Percentiles rank a stretch among this genome's conserved stretches.
phyloP scores from a whole-genome alignment of 2,329 filamentous ascomycete genomes.

The Neoascochyta sp. region DNA sequence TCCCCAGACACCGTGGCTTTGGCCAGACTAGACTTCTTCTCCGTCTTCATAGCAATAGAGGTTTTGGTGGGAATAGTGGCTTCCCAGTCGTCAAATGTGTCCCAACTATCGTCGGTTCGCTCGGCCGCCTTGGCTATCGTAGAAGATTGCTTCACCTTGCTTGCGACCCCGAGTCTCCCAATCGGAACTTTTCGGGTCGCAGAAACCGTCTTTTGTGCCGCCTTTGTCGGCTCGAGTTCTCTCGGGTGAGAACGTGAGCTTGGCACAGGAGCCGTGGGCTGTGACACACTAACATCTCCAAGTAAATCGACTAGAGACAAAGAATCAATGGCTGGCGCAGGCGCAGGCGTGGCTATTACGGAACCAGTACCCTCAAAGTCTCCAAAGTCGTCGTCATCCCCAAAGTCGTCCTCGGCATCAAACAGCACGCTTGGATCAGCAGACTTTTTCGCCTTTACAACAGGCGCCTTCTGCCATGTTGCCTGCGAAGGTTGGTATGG shows the following conservation, averaged over 20 bases:
- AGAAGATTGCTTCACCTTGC: conserved; percentile 6
- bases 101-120: conserved; percentile 41
- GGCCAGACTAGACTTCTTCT: no score
- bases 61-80: conserved; percentile 27
- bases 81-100: conserved; percentile 46
- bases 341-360: conserved; percentile 1
- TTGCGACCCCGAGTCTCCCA: conserved; percentile 13
- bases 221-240: background rate
- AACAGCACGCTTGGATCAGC: conserved; percentile 40
- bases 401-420: conserved; percentile 38
- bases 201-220: background rate
- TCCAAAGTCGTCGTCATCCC: conserved; percentile 39
- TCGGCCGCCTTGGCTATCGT: conserved; percentile 1
- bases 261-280: conserved; percentile 9
- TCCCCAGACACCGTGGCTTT: no score
- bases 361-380: conserved; percentile 30
- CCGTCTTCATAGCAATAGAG: conserved; percentile 5
- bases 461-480: conserved; percentile 23
- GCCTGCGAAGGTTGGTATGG: conserved; percentile 9
- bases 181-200: conserved; percentile 9
- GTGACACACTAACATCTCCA: conserved; percentile 23
- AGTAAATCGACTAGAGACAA: conserved; percentile 26
- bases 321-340: conserved; percentile 6
- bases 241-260: background rate
- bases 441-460: conserved; percentile 31